These are phyloP conservation scores for Rachicladosporium sp. DNA, from an alignment of 2,329 filamentous ascomycete genomes.

Conservation along the genomic window DNA sequence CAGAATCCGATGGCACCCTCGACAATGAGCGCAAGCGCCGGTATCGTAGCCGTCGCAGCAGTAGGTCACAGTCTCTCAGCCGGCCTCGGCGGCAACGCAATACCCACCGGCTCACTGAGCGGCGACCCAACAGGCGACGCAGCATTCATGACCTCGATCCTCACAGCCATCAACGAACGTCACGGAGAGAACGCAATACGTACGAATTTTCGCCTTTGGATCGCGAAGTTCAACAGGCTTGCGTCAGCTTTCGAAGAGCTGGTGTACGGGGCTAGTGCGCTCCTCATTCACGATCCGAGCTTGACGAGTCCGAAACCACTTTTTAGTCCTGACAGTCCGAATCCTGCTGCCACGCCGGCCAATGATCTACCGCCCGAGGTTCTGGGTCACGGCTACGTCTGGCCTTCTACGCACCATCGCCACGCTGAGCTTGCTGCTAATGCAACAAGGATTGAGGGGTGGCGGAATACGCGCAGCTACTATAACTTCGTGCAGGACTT, in stretches of 20 bases:
- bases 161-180: constrained; percentile 69
- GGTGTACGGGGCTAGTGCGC: constrained; percentile 82
- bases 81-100: constrained; percentile 17
- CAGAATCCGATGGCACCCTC: constrained; percentile 31
- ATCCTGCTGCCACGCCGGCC: not conserved
- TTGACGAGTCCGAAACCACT: constrained; percentile 6
- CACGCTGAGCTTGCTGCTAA: constrained; percentile 82
- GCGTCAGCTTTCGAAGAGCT: constrained; percentile 89
- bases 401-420: constrained; percentile 71
- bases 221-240: constrained; percentile 85
- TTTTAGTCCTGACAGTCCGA: not conserved
- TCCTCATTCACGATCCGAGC: constrained; percentile 51
- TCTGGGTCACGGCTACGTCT: constrained; percentile 82
- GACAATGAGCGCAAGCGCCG: constrained; percentile 6
- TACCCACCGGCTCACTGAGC: constrained; percentile 9
- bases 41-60: constrained; percentile 18
- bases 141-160: constrained; percentile 77
- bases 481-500: constrained; percentile 65
- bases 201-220: constrained; percentile 87
- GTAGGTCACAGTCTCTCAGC: constrained; percentile 25
- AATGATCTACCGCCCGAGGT: constrained; percentile 17
- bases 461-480: constrained; percentile 90
- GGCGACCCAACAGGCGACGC: constrained; percentile 72
- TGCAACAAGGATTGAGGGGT: constrained; percentile 86
- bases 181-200: constrained; percentile 84